Evolutionary conservation across 345 rosid genomes (phyloP), one percentile per base, ranked within the genome.

Genomic region (Gossypium turneri): DNA sequence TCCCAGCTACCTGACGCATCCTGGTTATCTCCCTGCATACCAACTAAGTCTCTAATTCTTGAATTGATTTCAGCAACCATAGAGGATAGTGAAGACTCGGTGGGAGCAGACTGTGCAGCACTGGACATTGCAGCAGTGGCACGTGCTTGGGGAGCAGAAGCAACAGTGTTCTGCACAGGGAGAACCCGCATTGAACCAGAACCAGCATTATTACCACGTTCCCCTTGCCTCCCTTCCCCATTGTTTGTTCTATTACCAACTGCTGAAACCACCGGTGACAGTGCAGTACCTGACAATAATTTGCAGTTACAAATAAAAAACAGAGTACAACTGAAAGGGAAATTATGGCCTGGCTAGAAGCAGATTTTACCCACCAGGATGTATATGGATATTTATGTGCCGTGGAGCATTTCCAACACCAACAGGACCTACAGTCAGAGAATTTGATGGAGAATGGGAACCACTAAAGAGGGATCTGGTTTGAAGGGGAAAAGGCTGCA

Each of bases 401-500:
- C 98, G 86, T 53, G 89, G 88, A 62, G 84, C 86, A 81, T 78
- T 86, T 80, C 91, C 94, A 75, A 83, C 57, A 67, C 94, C 99
- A 81, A 84, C 87, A 64, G 88, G 85, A 70, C 88, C 84, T 41
- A 81, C 47, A 5, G 80, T 75, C 16, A 59, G 20, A 7, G 89
- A 85, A 79, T 84, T 92, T 78, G 89, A 52, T 70, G 92, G 83
- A 56, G 82, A 83, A 80, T 78, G 73, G 41, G 85, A 73, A 73
- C 88, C 87, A 50, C 89, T 86, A 76, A 95, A 90, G 73, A 95
- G 88, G 29, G 97, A 75, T 84, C 82, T 83, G 50, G 88, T 82
- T 88, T 95, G 98, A 67, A 89, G 82, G 75, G 98, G 94, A 78
- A 89, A 95, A 47, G 98, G 99, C 99, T 95, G 92, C 74, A 81